Conservation (phyloP, 2,329 filamentous ascomycete species). For the Hypoxylon sp. region DNA sequence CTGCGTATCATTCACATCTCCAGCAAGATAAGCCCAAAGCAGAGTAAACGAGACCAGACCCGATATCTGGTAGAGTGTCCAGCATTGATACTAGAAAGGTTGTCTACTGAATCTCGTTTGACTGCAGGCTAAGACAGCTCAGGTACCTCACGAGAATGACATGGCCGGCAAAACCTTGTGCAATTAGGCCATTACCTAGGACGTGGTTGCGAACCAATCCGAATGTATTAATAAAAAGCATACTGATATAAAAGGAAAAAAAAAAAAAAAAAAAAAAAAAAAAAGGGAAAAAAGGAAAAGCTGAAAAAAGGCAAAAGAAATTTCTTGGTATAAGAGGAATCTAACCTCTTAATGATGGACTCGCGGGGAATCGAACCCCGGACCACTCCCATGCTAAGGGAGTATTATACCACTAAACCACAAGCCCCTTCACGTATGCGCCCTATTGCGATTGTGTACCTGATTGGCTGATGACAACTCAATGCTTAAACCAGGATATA, state of each 20-base stretch:
- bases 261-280: constrained; percentile 12
- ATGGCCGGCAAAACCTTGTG: too few relatives aligned
- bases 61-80: neutral
- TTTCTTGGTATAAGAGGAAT: constrained; percentile 35
- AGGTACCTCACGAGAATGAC: neutral
- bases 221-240: neutral
- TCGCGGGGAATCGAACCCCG: constrained; percentile 62
- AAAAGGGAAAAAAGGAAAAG: too few relatives aligned
- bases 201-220: neutral
- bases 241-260: neutral
- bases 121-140: neutral
- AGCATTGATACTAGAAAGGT: neutral
- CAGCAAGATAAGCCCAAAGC: neutral
- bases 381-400: constrained; percentile 56
- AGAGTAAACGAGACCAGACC: neutral
- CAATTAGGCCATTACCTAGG: too few relatives aligned
- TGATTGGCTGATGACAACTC: neutral
- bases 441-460: neutral
- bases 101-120: neutral
- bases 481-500: neutral
- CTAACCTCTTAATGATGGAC: constrained; percentile 51
- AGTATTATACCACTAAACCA: constrained; percentile 42
- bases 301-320: too few relatives aligned
- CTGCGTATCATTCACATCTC: neutral
- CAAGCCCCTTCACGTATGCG: constrained; percentile 20